Conservation (phyloP, 2,329 filamentous ascomycete species). For the Aspergillus calidoustus region DNA sequence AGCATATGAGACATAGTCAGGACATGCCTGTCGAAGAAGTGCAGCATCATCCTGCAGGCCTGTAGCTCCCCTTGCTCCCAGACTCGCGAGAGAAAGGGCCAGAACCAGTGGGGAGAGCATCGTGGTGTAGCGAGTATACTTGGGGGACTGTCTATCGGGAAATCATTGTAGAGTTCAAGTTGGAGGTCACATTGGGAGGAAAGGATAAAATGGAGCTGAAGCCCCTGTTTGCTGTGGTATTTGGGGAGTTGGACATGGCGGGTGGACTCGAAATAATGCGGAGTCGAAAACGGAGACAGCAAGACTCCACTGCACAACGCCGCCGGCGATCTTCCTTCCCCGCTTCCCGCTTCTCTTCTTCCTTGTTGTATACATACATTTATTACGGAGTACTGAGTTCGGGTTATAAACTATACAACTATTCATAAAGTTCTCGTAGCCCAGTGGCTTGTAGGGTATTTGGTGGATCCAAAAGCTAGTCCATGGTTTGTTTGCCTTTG, state of each 20-base stretch:
- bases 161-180: background rate
- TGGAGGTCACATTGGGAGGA: slow-evolving; percentile 1
- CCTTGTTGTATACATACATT: background rate
- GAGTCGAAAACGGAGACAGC: background rate
- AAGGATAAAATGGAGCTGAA: background rate
- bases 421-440: too few relatives aligned
- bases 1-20: slow-evolving; percentile 68
- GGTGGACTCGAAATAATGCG: slow-evolving; percentile 15
- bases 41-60: slow-evolving; percentile 31
- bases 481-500: too few relatives aligned
- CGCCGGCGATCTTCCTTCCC: slow-evolving; percentile 1
- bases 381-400: background rate
- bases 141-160: background rate
- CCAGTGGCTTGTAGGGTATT: too few relatives aligned
- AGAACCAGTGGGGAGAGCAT: slow-evolving; percentile 20
- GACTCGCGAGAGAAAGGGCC: slow-evolving; percentile 18
- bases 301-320: background rate
- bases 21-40: slow-evolving; percentile 57
- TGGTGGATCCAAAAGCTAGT: too few relatives aligned
- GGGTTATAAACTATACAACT: background rate
- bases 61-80: slow-evolving; percentile 19
- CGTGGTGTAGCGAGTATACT: slow-evolving; percentile 10
- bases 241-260: slow-evolving; percentile 6
- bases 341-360: background rate
- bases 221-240: slow-evolving; percentile 1